Conservation (phyloP, 2,329 filamentous ascomycete genomes). For the Colletotrichum scovillei region DNA sequence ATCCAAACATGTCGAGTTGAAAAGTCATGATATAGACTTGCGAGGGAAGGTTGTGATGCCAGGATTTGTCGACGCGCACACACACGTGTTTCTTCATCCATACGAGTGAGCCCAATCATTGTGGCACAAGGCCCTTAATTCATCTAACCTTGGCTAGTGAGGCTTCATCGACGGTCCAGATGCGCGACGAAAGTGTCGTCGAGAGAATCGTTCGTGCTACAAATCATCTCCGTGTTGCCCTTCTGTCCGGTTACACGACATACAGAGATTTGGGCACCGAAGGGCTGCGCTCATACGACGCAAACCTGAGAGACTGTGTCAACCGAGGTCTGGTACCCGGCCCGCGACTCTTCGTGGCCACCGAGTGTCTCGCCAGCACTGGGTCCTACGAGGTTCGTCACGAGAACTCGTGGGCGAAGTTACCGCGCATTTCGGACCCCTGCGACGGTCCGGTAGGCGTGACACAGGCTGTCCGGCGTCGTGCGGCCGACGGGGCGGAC, state of each 20-base stretch:
- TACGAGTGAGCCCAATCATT: conserved; percentile 48
- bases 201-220: conserved; percentile 66
- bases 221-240: conserved; percentile 62
- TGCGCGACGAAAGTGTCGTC: conserved; percentile 68
- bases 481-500: conserved; percentile 60
- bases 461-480: conserved; percentile 56
- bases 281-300: conserved; percentile 60
- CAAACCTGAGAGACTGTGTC: conserved; percentile 62
- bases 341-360: conserved; percentile 66
- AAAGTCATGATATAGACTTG: conserved; percentile 61
- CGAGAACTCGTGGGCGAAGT: conserved; percentile 53
- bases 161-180: conserved; percentile 52
- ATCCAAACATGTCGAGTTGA: conserved; percentile 39
- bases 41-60: conserved; percentile 62
- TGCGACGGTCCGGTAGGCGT: conserved; percentile 61
- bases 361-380: conserved; percentile 60
- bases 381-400: conserved; percentile 61
- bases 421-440: conserved; percentile 49
- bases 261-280: conserved; percentile 68
- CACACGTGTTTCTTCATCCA: conserved; percentile 66
- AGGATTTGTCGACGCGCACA: conserved; percentile 66
- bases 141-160: conserved; percentile 22
- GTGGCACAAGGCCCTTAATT: no score
- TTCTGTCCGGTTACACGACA: conserved; percentile 69
- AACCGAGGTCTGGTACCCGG: conserved; percentile 65